phyloP scores from a whole-genome alignment of 1,139 yeast species.

The Candida tetrigidarum region DNA sequence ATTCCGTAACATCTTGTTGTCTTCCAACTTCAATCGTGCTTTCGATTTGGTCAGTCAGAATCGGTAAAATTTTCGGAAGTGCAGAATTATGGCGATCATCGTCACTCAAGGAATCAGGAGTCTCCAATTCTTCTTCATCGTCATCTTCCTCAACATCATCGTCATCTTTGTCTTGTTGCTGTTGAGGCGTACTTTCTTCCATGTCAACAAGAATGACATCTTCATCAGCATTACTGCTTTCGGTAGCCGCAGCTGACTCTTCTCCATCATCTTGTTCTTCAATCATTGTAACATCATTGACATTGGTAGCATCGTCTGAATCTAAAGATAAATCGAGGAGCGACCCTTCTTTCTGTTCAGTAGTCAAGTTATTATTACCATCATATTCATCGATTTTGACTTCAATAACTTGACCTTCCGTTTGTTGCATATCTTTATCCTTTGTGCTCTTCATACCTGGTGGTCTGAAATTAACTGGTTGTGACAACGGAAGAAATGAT shows the following conservation, averaged over 20 bases:
- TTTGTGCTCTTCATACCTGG: slow-evolving; percentile 12
- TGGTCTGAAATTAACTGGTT: slow-evolving; percentile 60
- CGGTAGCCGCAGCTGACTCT: slow-evolving; percentile 16
- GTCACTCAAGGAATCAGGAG: slow-evolving; percentile 9
- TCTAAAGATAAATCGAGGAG: background rate
- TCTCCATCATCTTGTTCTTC: no score
- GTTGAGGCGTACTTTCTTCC: background rate
- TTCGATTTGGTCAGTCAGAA: slow-evolving; percentile 67
- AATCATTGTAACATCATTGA: slow-evolving; percentile 12
- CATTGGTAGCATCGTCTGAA: background rate
- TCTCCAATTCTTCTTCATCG: slow-evolving; percentile 12
- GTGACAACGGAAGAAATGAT: slow-evolving; percentile 79
- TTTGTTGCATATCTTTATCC: slow-evolving; percentile 11
- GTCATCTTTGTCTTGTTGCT: slow-evolving; percentile 2
- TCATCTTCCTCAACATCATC: slow-evolving; percentile 3
- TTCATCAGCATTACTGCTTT: slow-evolving; percentile 1
- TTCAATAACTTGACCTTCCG: slow-evolving; percentile 16
- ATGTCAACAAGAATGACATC: slow-evolving; percentile 5
- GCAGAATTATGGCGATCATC: slow-evolving; percentile 9
- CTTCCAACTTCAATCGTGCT: slow-evolving; percentile 81
- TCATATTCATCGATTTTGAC: slow-evolving; percentile 10
- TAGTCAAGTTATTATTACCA: slow-evolving; percentile 11
- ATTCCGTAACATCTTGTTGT: slow-evolving; percentile 97
- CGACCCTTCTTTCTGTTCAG: slow-evolving; percentile 2
- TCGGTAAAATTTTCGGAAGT: slow-evolving; percentile 35